Conservation (phyloP, 441 rosid genomes). For the Aquilaria agallochum region DNA sequence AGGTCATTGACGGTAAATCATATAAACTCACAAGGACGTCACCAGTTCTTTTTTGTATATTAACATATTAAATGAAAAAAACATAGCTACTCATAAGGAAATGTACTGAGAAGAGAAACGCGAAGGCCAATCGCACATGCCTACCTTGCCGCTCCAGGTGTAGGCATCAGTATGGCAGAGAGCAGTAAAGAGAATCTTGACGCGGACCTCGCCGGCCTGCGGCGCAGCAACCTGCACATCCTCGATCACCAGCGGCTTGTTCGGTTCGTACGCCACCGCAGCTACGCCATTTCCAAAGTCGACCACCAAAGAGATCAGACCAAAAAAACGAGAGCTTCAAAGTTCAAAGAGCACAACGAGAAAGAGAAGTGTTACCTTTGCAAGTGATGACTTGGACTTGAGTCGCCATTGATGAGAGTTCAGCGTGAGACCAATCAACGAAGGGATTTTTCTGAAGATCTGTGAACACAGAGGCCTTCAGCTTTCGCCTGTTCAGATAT, state of each 20-base stretch:
- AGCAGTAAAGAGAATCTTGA: conserved; percentile 81
- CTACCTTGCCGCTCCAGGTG: conserved; percentile 99
- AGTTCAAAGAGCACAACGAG: neutral
- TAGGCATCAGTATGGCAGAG: conserved; percentile 97
- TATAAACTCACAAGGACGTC: too few relatives aligned
- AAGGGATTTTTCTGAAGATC: neutral
- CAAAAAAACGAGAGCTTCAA: conserved; percentile 2
- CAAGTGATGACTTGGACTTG: conserved; percentile 86
- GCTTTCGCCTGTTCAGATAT: too few relatives aligned
- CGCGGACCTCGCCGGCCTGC: conserved; percentile 93
- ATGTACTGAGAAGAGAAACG: neutral
- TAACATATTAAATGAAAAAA: too few relatives aligned
- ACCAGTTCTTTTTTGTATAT: too few relatives aligned
- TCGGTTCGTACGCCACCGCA: conserved; percentile 93
- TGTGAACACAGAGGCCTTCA: too few relatives aligned
- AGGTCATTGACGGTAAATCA: too few relatives aligned
- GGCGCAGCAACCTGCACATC: conserved; percentile 93
- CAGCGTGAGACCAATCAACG: neutral
- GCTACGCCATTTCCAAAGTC: conserved; percentile 35
- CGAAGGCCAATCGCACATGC: neutral
- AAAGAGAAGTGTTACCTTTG: conserved; percentile 47
- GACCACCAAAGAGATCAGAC: neutral
- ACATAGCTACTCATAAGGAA: neutral
- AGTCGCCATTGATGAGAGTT: conserved; percentile 56
- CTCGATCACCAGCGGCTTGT: conserved; percentile 77